Evolutionary conservation across 768 basidiomycete genomes (phyloP), one percentile per base, ranked within the genome.

Genomic region (Trametes cingulata): DNA sequence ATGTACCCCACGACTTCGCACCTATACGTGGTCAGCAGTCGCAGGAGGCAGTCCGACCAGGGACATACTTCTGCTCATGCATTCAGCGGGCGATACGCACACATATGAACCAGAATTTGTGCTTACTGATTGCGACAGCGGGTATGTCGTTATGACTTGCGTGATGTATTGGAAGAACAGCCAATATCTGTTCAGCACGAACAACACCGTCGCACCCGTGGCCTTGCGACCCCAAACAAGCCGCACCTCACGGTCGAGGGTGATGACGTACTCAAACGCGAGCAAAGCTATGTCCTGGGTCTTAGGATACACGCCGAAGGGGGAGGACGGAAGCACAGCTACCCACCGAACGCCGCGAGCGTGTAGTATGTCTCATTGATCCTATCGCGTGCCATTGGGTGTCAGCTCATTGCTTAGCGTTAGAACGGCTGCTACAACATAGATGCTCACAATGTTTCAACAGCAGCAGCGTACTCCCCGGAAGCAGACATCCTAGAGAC

Each of bases 221-320:
- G 51, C 42, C 17, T 60, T 60, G 25, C 53, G 64, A 12, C 48
- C 39, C 64, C 64, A 65, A 27, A 65, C 54, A 29, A 61, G 52
- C 14, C 49, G 48, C 19, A 43, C 51, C 33, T 65, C 63, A 15
- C 52, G 63, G 41, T 49, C 52, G 22, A 61, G n/a, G 3, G 63
- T 61, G 45, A 65, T 43, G 33, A 52, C 33, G 37, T 57, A 64
- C 17, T 64, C 63, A 35, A 49, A 64, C 27, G 50, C 41, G 19
- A 60, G 50, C 25, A 64, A 41, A 24, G 54, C 63, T 60, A 46
- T 36, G 20, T 29, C 19, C 41, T 6, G 2, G 19, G 14, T 36
- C 13, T 46, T 20, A 37, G 35, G 19, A 25, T 46, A 8, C 8
- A 24, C 24, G 9, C 22, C 22, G 45, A 22, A 22, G 22, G 22